These are phyloP conservation scores for Suillus weaverae DNA, from an alignment of 768 basidiomycete species.

Conservation along the genomic window DNA sequence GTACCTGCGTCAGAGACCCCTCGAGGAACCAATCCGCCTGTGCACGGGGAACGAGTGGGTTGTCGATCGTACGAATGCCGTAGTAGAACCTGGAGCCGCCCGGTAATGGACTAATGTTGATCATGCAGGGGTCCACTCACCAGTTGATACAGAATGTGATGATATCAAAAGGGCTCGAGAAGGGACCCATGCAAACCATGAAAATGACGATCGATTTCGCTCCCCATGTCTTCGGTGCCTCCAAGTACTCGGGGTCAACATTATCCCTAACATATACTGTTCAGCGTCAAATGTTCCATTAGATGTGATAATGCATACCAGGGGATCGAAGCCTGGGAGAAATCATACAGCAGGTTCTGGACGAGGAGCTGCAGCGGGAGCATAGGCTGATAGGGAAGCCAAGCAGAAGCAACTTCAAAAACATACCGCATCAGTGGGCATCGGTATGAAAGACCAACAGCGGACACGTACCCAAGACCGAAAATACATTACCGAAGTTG, in stretches of 20 bases:
- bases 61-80: slow-evolving; percentile 26
- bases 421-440: not conserved
- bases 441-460: not conserved
- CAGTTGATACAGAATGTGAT: slow-evolving; percentile 34
- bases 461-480: slow-evolving; percentile 26
- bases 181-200: slow-evolving; percentile 37
- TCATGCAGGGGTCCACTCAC: slow-evolving; percentile 13
- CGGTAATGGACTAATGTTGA: not conserved
- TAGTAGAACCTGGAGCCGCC: slow-evolving; percentile 30
- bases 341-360: slow-evolving; percentile 37
- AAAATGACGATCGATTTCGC: slow-evolving; percentile 37
- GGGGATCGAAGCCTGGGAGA: slow-evolving; percentile 38
- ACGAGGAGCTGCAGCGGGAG: slow-evolving; percentile 32
- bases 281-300: slow-evolving; percentile 10
- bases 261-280: slow-evolving; percentile 29
- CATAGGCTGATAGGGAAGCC: slow-evolving; percentile 40
- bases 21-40: slow-evolving; percentile 40
- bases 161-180: slow-evolving; percentile 38
- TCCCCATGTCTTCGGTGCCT: slow-evolving; percentile 30
- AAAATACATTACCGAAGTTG: slow-evolving; percentile 37
- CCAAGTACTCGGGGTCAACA: slow-evolving; percentile 38
- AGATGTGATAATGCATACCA: slow-evolving; percentile 21
- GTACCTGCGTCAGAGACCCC: slow-evolving; percentile 37
- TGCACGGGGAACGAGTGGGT: slow-evolving; percentile 30
- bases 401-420: slow-evolving; percentile 34